phyloP scores from a whole-genome alignment of 1,139 yeast genomes.

The Nakaseomyces sp. region DNA sequence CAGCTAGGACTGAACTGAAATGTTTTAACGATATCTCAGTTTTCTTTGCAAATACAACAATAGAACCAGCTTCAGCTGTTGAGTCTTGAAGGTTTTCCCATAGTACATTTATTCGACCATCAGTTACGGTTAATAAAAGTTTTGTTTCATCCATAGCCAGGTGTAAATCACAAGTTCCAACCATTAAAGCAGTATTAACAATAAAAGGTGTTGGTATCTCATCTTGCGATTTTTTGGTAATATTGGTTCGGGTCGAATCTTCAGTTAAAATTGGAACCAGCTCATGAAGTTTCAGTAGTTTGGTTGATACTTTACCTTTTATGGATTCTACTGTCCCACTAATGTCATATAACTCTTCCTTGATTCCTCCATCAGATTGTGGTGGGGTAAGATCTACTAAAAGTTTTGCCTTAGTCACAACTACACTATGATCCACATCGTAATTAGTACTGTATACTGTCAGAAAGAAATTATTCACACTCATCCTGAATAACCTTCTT shows the following conservation, averaged over 20 bases:
- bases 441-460: constrained; percentile 23
- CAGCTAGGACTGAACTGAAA: constrained; percentile 15
- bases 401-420: constrained; percentile 18
- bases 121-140: constrained; percentile 21
- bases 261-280: constrained; percentile 10
- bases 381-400: constrained; percentile 16
- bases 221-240: constrained; percentile 4
- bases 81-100: constrained; percentile 20
- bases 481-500: constrained; percentile 20
- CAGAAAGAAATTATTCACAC: constrained; percentile 18
- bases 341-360: constrained; percentile 18
- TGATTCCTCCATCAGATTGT: constrained; percentile 7
- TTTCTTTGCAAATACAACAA: constrained; percentile 17
- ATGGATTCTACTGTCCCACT: constrained; percentile 20
- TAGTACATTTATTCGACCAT: constrained; percentile 25
- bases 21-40: constrained; percentile 19
- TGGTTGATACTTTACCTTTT: constrained; percentile 23
- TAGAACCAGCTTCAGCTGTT: constrained; percentile 19
- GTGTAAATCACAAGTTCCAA: constrained; percentile 20
- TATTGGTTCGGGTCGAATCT: constrained; percentile 8
- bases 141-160: constrained; percentile 25
- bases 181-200: constrained; percentile 15
- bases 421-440: constrained; percentile 22
- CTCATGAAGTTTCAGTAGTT: constrained; percentile 15
- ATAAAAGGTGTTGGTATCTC: constrained; percentile 13